Percentiles rank a stretch among this genome's conserved stretches.
These are phyloP conservation scores for Penicillium rolfsii DNA, from an alignment of 2,329 filamentous ascomycete species.

Conservation along the genomic window DNA sequence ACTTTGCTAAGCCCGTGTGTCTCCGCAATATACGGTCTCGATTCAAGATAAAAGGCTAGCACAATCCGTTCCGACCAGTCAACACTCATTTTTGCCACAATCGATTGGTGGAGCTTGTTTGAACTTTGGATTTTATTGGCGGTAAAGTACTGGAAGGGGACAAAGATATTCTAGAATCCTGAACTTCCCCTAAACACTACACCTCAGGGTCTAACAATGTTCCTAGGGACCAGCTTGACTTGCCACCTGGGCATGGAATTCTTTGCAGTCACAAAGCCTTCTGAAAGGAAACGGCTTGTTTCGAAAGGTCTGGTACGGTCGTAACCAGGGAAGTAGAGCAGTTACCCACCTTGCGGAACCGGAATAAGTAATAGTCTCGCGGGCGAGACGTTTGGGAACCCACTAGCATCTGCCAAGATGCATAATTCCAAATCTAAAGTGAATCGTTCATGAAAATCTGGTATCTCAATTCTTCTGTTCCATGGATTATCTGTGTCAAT, in stretches of 20 bases:
- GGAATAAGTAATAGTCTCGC: neutral
- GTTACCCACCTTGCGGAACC: neutral
- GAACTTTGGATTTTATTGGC: neutral
- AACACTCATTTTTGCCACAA: neutral
- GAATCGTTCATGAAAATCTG: neutral
- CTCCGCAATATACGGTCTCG: neutral
- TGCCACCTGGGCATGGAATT: neutral
- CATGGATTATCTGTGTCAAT: neutral
- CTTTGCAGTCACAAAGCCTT: neutral
- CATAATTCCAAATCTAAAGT: neutral
- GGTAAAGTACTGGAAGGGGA: neutral
- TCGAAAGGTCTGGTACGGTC: neutral
- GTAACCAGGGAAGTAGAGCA: neutral
- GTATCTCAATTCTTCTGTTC: neutral
- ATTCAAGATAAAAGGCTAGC: neutral
- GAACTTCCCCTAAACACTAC: neutral
- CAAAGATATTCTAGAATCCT: neutral
- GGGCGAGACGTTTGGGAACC: neutral
- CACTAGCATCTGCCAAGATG: neutral
- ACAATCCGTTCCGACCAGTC: neutral
- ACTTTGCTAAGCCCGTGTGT: neutral
- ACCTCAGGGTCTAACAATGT: neutral
- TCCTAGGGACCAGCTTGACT: neutral
- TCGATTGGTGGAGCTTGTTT: neutral
- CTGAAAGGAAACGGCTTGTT: neutral